A percentile compares a stretch with the other conserved stretches of the same genome.
These are phyloP conservation scores for Rheum nobile DNA, from an alignment of 148 eudicot species.

Conservation along the genomic window DNA sequence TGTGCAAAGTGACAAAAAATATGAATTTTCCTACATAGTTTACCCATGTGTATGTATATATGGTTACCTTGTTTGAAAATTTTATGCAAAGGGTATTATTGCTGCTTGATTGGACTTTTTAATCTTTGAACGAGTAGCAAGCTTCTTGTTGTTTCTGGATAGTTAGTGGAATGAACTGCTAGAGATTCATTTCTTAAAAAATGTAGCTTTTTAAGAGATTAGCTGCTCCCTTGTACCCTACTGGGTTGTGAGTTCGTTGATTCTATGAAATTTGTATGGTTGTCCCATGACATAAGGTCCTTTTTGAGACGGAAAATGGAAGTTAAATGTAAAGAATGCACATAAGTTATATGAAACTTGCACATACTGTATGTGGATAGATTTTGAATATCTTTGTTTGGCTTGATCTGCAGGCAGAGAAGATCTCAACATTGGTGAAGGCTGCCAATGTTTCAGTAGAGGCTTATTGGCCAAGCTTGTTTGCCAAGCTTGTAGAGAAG, in stretches of 20 bases:
- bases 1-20: not conserved
- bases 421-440: slow-evolving; percentile 35
- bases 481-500: slow-evolving; percentile 55
- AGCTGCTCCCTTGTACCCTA: not conserved
- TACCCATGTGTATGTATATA: too few species aligned
- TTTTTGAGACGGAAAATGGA: not conserved
- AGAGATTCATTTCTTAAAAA: not conserved
- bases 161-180: too few species aligned
- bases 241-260: not conserved
- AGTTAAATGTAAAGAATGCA: not conserved
- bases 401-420: slow-evolving; percentile 32
- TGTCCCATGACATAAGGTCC: not conserved
- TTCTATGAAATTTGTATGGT: not conserved
- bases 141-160: too few species aligned
- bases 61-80: not conserved
- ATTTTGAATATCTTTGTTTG: not conserved
- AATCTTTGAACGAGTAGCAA: not conserved
- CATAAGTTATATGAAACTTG: not conserved
- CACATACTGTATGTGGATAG: not conserved
- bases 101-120: not conserved
- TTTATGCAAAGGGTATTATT: not conserved
- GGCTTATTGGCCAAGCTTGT: slow-evolving; percentile 59
- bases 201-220: not conserved
- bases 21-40: not conserved
- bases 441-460: slow-evolving; percentile 38